Evolutionary conservation across 129 eudicot genomes (phyloP), one percentile per base, ranked within the genome.

Genomic region (Pseudognaphalium luteoalbum): DNA sequence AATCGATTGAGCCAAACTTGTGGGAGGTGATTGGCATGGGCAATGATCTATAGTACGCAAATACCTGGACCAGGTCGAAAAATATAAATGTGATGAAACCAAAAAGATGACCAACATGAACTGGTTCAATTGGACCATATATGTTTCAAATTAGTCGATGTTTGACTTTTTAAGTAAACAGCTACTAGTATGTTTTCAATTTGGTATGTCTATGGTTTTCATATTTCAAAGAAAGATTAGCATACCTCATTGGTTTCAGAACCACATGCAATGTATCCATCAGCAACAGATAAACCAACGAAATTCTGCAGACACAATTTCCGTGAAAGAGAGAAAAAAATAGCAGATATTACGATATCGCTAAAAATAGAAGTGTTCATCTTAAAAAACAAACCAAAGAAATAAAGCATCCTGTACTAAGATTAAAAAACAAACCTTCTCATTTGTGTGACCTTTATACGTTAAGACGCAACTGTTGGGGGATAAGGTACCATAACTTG

Each of bases 11-110:
- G 39, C 97, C 98, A 67, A 94, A 91, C 70, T 91, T 91, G 81
- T 91, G 87, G 66, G 98, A 75, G 32, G 96, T 85, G 73, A 94
- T 91, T 28, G 98, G 98, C 97, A 94, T 91, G 3, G 98, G 93
- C 19, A 94, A 77, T 60, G 96, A 87, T 86, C 82, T 83, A 72
- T 88, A 76, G 70, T 94, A 94, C 57, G 98, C 81, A 80, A 74
- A 91, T 42, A 94, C 98, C 98, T 94, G 83, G 51, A 61, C 29
- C 72, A 32, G 5, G 42, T 20, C 3, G 0, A 20, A 11, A 34
- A 19, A 72, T 0, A 8, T 6, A 22, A 69, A 44, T 41, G 34
- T 66, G 17, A 64, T 19, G 41, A 3, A 42, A 47, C 37, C 22
- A 3, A 2, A 21, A 69, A 69, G 4, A 1, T 0, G 57, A 10